phyloP scores from a whole-genome alignment of 192 early-diverging fungal species.

The Tieghemiomyces parasiticus region DNA sequence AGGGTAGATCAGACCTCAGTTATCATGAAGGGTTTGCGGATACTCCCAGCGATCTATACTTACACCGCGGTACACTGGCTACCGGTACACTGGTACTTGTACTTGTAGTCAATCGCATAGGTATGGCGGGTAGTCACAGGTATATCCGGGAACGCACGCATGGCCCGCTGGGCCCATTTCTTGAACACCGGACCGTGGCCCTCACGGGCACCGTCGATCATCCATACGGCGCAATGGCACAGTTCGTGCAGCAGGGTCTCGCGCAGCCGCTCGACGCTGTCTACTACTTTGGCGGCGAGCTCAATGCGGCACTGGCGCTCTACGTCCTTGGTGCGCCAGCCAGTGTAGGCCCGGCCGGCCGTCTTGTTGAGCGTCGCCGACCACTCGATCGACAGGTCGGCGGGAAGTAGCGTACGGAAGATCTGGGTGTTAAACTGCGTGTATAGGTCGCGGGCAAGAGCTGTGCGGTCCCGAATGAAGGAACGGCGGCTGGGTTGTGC shows the following conservation, averaged over 20 bases:
- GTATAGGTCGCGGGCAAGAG: neutral
- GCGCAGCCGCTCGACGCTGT: conserved; percentile 6
- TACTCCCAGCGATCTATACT: too few relatives aligned
- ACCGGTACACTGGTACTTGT: conserved; percentile 5
- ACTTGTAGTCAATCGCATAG: conserved; percentile 10
- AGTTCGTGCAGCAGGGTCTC: conserved; percentile 10
- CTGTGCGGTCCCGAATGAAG: neutral
- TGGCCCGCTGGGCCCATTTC: conserved; percentile 8
- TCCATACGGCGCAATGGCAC: conserved; percentile 11
- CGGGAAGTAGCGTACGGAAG: neutral
- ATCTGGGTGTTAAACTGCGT: neutral
- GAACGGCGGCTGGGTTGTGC: too few relatives aligned
- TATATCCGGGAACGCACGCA: neutral
- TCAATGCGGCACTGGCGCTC: conserved; percentile 8
- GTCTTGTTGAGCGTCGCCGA: conserved; percentile 9
- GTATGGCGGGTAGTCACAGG: conserved; percentile 10
- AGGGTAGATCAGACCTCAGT: neutral
- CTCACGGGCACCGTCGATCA: neutral
- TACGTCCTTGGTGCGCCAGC: conserved; percentile 4
- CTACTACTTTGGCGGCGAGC: conserved; percentile 10
- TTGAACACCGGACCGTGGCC: conserved; percentile 8
- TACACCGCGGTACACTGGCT: neutral
- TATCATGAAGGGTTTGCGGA: neutral
- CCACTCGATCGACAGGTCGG: neutral
- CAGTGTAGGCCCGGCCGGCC: conserved; percentile 5